These are phyloP conservation scores for Blastobotrys capitulatus DNA, from an alignment of 1,139 yeast genomes.

Conservation along the genomic window DNA sequence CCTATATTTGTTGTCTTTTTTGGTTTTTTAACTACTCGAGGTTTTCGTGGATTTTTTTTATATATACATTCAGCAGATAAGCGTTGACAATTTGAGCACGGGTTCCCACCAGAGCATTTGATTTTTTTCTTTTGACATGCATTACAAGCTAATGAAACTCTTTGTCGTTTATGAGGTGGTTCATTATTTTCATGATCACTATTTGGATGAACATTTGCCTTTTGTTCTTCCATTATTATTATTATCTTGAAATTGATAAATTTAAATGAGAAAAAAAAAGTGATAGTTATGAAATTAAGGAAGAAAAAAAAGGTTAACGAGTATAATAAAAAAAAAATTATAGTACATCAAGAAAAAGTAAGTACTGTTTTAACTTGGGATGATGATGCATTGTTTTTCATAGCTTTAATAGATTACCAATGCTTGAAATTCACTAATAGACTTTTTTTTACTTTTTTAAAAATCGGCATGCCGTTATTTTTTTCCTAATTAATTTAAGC, in stretches of 20 bases:
- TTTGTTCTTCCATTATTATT: neutral
- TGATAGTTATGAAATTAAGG: neutral
- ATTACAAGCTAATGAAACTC: conserved; percentile 48
- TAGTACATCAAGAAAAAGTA: too few species aligned
- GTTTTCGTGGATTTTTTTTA: conserved; percentile 29
- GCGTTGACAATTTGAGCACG: conserved; percentile 59
- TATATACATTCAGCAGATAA: conserved; percentile 34
- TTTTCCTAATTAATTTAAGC: too few species aligned
- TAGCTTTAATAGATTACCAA: too few species aligned
- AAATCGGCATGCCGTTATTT: too few species aligned
- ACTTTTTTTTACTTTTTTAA: too few species aligned
- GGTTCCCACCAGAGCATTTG: conserved; percentile 69
- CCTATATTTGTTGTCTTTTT: conserved; percentile 23
- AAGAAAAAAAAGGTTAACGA: neutral
- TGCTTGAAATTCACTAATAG: too few species aligned
- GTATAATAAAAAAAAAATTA: too few species aligned
- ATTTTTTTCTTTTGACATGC: conserved; percentile 63
- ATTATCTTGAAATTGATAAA: neutral
- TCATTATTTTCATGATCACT: conserved; percentile 33
- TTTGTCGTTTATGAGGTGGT: conserved; percentile 49
- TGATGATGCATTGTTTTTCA: too few species aligned
- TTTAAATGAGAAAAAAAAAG: neutral
- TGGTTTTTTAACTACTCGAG: conserved; percentile 25
- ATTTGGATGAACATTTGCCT: neutral
- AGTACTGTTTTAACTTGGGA: too few species aligned